A percentile compares a stretch with the other conserved stretches of the same genome.
Conservation (phyloP, 1,139 yeast species). For the Pichia sp. region DNA sequence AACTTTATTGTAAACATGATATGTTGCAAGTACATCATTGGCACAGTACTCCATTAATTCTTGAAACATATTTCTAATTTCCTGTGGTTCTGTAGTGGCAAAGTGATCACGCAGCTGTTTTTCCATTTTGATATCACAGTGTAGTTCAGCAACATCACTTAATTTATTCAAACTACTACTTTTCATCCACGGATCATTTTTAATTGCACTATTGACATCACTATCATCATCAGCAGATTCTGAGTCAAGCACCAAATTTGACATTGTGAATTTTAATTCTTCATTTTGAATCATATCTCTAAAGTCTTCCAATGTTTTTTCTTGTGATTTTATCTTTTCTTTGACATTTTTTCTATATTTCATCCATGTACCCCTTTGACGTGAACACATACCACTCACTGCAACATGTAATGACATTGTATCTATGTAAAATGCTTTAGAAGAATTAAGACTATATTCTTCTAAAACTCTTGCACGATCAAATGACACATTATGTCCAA, state of each 20-base stretch:
- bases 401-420: constrained; percentile 94
- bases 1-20: constrained; percentile 57
- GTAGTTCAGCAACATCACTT: constrained; percentile 73
- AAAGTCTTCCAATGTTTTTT: constrained; percentile 23
- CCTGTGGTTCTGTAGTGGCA: constrained; percentile 46
- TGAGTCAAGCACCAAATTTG: constrained; percentile 17
- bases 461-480: constrained; percentile 84
- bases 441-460: constrained; percentile 63
- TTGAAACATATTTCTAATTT: constrained; percentile 53
- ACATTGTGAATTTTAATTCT: constrained; percentile 18
- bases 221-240: constrained; percentile 21
- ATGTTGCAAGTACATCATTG: constrained; percentile 72
- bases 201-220: constrained; percentile 14
- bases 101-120: constrained; percentile 65
- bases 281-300: constrained; percentile 18
- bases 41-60: constrained; percentile 76
- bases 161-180: constrained; percentile 76
- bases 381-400: constrained; percentile 85
- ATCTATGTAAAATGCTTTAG: constrained; percentile 77
- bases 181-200: constrained; percentile 68
- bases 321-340: constrained; percentile 10
- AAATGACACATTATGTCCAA: constrained; percentile 88
- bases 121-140: constrained; percentile 64
- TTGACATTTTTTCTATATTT: constrained; percentile 42
- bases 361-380: constrained; percentile 78